phyloP scores from a whole-genome alignment of 768 basidiomycete species.

The Termitomyces sp. region DNA sequence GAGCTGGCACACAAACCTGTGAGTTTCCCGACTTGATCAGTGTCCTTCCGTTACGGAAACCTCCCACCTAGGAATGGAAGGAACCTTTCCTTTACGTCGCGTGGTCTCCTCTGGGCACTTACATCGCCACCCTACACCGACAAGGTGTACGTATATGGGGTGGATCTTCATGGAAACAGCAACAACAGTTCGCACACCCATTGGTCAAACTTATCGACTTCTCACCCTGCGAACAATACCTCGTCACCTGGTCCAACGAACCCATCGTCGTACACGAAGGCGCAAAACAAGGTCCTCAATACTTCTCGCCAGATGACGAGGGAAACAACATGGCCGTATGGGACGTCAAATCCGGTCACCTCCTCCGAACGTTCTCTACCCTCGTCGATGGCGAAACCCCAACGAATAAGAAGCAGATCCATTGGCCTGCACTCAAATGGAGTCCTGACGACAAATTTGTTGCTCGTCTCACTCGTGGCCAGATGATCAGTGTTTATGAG shows the following conservation, averaged over 20 bases:
- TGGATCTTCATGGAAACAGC: slow-evolving; percentile 82
- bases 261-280: slow-evolving; percentile 83
- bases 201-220: slow-evolving; percentile 95
- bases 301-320: slow-evolving; percentile 90
- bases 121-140: slow-evolving; percentile 87
- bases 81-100: slow-evolving; percentile 81
- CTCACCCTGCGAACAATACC: slow-evolving; percentile 92
- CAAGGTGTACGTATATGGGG: slow-evolving; percentile 97
- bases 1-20: slow-evolving; percentile 80
- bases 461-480: slow-evolving; percentile 81
- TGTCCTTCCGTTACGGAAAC: background rate
- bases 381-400: slow-evolving; percentile 51
- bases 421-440: slow-evolving; percentile 97
- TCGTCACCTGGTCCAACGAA: slow-evolving; percentile 97
- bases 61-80: slow-evolving; percentile 74
- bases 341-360: slow-evolving; percentile 91
- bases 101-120: slow-evolving; percentile 97
- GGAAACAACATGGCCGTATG: slow-evolving; percentile 97
- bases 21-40: slow-evolving; percentile 20
- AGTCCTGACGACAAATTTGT: slow-evolving; percentile 94
- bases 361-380: slow-evolving; percentile 87
- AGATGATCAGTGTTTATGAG: slow-evolving; percentile 95
- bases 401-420: slow-evolving; percentile 72
- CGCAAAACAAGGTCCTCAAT: slow-evolving; percentile 75
- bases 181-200: slow-evolving; percentile 92